Conservation (phyloP, 805 yeast genomes). For the Priceomyces haplophilus region DNA sequence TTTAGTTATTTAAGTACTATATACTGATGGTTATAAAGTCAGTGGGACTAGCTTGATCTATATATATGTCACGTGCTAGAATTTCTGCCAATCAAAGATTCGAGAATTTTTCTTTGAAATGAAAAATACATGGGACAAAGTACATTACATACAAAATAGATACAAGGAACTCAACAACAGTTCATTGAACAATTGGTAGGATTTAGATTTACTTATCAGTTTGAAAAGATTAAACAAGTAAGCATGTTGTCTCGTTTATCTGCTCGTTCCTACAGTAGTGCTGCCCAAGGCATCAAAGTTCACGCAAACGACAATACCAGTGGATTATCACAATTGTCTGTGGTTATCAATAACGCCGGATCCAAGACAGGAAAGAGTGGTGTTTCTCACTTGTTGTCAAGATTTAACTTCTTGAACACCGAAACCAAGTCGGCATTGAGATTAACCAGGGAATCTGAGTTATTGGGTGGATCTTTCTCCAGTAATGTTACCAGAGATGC, state of each 20-base stretch:
- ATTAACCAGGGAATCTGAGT: conserved; percentile 90
- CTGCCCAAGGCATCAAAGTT: conserved; percentile 43
- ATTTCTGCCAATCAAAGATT: conserved; percentile 15
- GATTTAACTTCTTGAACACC: conserved; percentile 83
- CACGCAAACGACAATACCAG: conserved; percentile 59
- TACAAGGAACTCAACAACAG: conserved; percentile 1
- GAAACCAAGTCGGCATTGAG: conserved; percentile 82
- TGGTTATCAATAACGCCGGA: conserved; percentile 80
- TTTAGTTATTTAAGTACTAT: conserved; percentile 6
- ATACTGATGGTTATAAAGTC: too few relatives aligned
- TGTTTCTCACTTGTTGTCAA: conserved; percentile 77
- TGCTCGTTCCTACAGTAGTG: conserved; percentile 42
- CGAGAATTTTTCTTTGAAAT: conserved; percentile 12
- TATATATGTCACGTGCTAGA: conserved; percentile 8
- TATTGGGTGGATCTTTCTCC: conserved; percentile 79
- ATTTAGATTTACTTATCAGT: neutral
- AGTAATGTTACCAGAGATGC: conserved; percentile 79
- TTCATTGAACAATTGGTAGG: conserved; percentile 1
- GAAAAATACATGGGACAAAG: conserved; percentile 3
- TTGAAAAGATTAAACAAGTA: neutral
- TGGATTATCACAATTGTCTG: conserved; percentile 70
- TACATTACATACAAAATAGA: neutral
- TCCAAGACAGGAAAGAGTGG: conserved; percentile 76
- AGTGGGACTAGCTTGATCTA: neutral
- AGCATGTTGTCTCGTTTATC: conserved; percentile 42